phyloP scores from a whole-genome alignment of 345 rosid genomes.

The Salix udensis region DNA sequence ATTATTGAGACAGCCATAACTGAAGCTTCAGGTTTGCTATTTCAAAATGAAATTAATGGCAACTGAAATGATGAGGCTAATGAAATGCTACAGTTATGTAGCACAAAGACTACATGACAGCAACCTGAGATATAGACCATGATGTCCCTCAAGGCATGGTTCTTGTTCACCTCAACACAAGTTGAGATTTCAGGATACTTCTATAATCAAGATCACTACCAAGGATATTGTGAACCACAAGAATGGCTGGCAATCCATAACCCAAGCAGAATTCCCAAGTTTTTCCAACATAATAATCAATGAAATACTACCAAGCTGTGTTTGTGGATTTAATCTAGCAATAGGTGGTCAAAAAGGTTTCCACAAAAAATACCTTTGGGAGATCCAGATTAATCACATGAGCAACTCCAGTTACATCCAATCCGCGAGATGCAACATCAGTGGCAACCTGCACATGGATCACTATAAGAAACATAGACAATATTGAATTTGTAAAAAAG shows the following conservation, averaged over 20 bases:
- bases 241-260: neutral
- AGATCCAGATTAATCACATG: constrained; percentile 45
- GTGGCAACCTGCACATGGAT: constrained; percentile 34
- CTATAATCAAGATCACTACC: constrained; percentile 3
- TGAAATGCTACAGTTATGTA: constrained; percentile 6
- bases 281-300: neutral
- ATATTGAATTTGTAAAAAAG: neutral
- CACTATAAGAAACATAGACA: neutral
- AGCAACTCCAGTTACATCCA: constrained; percentile 42
- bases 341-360: constrained; percentile 5
- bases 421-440: constrained; percentile 47
- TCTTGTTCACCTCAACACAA: neutral
- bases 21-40: constrained; percentile 30
- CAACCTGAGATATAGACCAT: neutral
- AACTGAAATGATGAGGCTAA: constrained; percentile 16
- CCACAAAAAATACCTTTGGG: constrained; percentile 35
- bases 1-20: constrained; percentile 30
- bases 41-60: constrained; percentile 21
- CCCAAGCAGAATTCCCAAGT: neutral
- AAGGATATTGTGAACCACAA: neutral
- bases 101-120: constrained; percentile 11
- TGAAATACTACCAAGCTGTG: neutral
- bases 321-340: neutral
- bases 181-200: neutral
- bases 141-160: neutral